A percentile compares a stretch with the other conserved stretches of the same genome.
Conservation (phyloP, 129 eudicot genomes). For the Apium graveolens region DNA sequence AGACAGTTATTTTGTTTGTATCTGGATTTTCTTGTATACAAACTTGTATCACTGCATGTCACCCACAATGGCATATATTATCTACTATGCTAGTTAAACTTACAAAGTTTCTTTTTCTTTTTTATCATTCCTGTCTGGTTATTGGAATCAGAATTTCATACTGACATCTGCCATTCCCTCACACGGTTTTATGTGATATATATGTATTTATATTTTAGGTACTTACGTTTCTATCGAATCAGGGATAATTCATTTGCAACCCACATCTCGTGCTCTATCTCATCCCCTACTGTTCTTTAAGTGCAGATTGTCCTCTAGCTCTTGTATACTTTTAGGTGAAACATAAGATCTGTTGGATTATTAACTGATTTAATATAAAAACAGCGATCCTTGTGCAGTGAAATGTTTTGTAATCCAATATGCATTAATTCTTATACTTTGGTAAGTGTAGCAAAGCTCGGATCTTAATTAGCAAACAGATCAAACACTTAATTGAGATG, state of each 20-base stretch:
- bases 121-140: background rate
- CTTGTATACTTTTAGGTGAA: background rate
- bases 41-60: background rate
- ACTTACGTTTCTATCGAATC: background rate
- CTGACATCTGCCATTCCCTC: background rate
- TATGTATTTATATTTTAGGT: background rate
- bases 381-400: background rate
- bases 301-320: background rate
- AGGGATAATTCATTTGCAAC: background rate
- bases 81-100: background rate
- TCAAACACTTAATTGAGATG: background rate
- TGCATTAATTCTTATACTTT: background rate
- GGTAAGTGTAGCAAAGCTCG: background rate
- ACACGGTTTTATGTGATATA: background rate
- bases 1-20: background rate
- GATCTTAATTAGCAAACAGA: background rate
- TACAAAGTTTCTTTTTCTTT: too few species aligned
- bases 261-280: background rate
- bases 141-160: background rate
- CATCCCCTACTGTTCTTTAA: background rate
- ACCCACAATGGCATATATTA: background rate
- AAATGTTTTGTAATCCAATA: background rate
- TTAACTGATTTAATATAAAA: background rate
- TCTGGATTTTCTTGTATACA: background rate
- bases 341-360: background rate